phyloP scores from a whole-genome alignment of 2,329 filamentous ascomycete species.

The Microsporum ferrugineum region DNA sequence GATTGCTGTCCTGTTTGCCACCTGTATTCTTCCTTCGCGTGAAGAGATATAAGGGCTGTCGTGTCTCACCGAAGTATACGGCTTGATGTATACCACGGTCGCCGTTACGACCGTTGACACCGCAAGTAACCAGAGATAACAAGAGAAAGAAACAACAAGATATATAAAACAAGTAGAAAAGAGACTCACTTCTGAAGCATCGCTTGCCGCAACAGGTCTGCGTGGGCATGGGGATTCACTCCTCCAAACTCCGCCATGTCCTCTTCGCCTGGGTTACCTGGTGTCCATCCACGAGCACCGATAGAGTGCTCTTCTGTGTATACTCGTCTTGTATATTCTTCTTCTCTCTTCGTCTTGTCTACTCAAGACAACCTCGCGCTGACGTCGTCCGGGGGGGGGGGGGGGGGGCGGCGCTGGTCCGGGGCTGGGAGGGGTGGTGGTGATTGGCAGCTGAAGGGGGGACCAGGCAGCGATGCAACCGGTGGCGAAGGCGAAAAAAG shows the following conservation, averaged over 20 bases:
- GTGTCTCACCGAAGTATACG: background rate
- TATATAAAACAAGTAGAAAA: background rate
- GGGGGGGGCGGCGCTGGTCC: background rate
- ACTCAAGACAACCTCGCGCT: background rate
- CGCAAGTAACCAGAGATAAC: background rate
- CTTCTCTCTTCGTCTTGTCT: background rate
- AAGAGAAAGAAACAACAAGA: background rate
- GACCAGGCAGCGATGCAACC: slow-evolving; percentile 6
- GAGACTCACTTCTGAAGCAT: slow-evolving; percentile 47
- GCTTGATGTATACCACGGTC: background rate
- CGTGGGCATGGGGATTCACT: slow-evolving; percentile 41
- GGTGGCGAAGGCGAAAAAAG: slow-evolving; percentile 1
- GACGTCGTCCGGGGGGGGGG: background rate
- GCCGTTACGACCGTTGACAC: background rate
- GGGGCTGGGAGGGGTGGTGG: slow-evolving; percentile 5
- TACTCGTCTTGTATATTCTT: background rate
- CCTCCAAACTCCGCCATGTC: slow-evolving; percentile 36
- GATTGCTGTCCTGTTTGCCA: no score
- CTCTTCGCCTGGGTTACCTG: background rate
- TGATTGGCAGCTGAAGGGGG: slow-evolving; percentile 9
- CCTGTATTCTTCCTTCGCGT: no score
- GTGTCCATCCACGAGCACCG: slow-evolving; percentile 1
- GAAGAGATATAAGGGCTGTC: background rate
- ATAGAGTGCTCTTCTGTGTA: background rate
- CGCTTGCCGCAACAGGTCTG: slow-evolving; percentile 48